Evolutionary conservation across 164 flowering plant genomes (phyloP), one percentile per base, ranked within the genome.

Genomic region (Stephania yunnanensis): DNA sequence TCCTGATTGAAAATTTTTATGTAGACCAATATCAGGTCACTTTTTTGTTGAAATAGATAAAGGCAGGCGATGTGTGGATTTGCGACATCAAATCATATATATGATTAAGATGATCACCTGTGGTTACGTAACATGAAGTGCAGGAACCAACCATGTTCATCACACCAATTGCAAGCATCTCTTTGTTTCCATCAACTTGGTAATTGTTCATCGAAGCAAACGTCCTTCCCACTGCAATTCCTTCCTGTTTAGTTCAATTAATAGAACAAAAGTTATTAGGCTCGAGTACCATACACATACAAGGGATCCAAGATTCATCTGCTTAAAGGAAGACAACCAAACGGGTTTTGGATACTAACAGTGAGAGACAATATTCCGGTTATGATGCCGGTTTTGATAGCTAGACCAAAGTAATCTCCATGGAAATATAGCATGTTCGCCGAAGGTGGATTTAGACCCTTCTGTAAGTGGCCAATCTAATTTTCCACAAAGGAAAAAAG

Each of bases 181-280:
- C 98, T 78, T 91, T 91, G 86, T 91, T 93, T 19, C 96, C 97
- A 77, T 93, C 94, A 22, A 93, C 83, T 36, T 89, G 90, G 75
- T 93, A 90, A 29, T 88, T 90, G 78, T 87, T 86, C 19, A 91
- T 52, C 0, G 90, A 73, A 15, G 98, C 92, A 81, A 93, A 91
- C 12, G 92, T 87, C 63, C 98, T 82, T 11, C 96, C 96, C 9
- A 93, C 91, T 9, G 96, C 96, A 74, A 91, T 86, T 19, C 93
- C 94, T 82, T 93, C 98, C 98, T 93, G 64, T 36, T 36, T 19
- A 58, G 19, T 58, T 50, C 31, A 22, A 70, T 36, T 8, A 67
- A 44, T 7, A 55, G 17, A 13, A 30, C 31, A 29, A 15, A 46
- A 48, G 46, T 48, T 4, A n/a, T 31, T n/a, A 67, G 17, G 44